phyloP scores from a whole-genome alignment of 2,329 filamentous ascomycete species.

The Trichoderma gracile region DNA sequence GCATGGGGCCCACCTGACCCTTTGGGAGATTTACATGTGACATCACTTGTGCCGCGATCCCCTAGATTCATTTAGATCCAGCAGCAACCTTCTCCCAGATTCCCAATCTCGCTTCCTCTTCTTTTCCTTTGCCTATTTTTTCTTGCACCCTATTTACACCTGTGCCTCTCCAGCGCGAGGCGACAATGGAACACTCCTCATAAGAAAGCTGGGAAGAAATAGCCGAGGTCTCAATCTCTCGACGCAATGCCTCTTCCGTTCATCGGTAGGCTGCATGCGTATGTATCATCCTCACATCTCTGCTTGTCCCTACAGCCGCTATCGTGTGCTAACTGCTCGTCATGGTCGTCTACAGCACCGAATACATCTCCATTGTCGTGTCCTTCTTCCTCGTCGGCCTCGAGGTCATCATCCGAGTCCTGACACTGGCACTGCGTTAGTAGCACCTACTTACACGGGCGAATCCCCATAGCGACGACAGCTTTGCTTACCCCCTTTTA shows the following conservation, averaged over 20 bases:
- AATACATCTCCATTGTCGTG: constrained; percentile 83
- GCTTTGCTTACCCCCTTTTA: constrained; percentile 30
- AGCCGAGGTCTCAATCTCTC: neutral
- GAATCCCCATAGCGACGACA: neutral
- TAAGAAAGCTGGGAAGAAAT: neutral
- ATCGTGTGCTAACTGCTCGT: constrained; percentile 2
- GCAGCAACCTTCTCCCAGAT: neutral
- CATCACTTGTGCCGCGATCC: constrained; percentile 21
- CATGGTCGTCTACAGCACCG: constrained; percentile 54
- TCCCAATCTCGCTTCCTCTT: constrained; percentile 12
- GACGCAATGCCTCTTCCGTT: constrained; percentile 54
- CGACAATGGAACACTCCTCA: constrained; percentile 8
- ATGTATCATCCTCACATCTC: constrained; percentile 34
- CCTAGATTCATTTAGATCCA: constrained; percentile 11
- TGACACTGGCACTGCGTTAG: constrained; percentile 85
- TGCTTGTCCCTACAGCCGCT: constrained; percentile 1
- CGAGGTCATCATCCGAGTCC: constrained; percentile 78
- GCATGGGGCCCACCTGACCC: constrained; percentile 12
- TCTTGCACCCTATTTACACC: neutral
- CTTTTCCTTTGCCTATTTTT: neutral
- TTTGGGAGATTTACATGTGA: constrained; percentile 25
- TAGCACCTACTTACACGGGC: constrained; percentile 39
- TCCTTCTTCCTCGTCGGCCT: constrained; percentile 82
- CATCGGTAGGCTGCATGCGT: constrained; percentile 55
- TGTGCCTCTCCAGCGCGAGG: neutral